Percentiles rank a stretch among this genome's conserved stretches.
Evolutionary conservation across 208 protist genomes (phyloP).

Genomic region (Acanthamoeba royreba): DNA sequence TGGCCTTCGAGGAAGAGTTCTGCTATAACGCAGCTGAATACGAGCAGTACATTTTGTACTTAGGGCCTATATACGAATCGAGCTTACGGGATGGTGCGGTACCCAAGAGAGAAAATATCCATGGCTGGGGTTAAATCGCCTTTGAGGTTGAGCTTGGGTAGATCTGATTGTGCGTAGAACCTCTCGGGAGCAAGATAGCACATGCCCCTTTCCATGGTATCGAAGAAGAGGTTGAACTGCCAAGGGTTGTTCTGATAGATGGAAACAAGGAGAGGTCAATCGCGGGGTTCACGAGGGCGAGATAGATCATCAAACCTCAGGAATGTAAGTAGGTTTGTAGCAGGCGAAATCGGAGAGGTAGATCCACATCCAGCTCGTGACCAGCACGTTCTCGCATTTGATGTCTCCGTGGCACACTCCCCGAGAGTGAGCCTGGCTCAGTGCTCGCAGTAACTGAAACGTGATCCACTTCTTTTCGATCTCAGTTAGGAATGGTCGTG

Average conservation of each 20-base stretch:
- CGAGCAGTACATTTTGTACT: neutral
- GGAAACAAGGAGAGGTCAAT: neutral
- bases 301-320: conserved; percentile 44
- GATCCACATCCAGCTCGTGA: conserved; percentile 75
- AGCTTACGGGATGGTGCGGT: neutral
- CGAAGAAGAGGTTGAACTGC: conserved; percentile 78
- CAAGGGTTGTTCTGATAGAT: conserved; percentile 71
- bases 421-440: conserved; percentile 43
- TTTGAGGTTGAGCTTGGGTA: neutral
- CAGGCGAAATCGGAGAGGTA: conserved; percentile 73
- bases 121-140: conserved; percentile 60
- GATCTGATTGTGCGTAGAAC: conserved; percentile 53
- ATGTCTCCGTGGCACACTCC: conserved; percentile 78
- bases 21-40: conserved; percentile 68
- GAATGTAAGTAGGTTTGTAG: conserved; percentile 71
- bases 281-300: neutral
- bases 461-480: conserved; percentile 72
- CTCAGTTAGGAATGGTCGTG: conserved; percentile 54
- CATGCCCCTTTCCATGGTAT: conserved; percentile 65
- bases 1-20: conserved; percentile 68
- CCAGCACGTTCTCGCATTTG: conserved; percentile 75
- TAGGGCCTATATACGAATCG: neutral
- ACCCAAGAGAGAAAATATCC: conserved; percentile 78
- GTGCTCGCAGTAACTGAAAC: conserved; percentile 63
- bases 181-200: conserved; percentile 81